Conservation (phyloP, 345 rosid species). For the Rhizophora mangle region DNA sequence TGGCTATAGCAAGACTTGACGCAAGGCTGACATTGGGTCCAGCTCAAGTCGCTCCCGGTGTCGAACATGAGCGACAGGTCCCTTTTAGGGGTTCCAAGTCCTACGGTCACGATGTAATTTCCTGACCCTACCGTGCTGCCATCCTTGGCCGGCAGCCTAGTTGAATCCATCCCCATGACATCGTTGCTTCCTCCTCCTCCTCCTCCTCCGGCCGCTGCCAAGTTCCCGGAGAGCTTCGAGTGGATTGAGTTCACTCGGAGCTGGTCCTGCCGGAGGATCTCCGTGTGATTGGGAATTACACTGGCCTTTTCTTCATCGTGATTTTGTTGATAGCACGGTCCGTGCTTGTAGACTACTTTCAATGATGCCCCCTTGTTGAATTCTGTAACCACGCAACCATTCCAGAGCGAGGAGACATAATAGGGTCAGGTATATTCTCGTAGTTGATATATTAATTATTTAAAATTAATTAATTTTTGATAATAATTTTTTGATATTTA, state of each 20-base stretch:
- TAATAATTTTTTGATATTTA: too few relatives aligned
- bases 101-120: too few relatives aligned
- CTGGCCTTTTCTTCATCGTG: slow-evolving; percentile 8
- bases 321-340: slow-evolving; percentile 49
- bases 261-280: slow-evolving; percentile 58
- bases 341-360: slow-evolving; percentile 59
- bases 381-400: background rate
- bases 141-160: slow-evolving; percentile 52
- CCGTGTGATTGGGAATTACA: slow-evolving; percentile 28
- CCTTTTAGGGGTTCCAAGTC: too few relatives aligned
- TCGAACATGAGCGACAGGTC: too few relatives aligned
- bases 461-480: too few relatives aligned
- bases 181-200: background rate
- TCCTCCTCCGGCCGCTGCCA: background rate
- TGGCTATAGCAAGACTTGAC: too few relatives aligned
- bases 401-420: too few relatives aligned
- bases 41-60: too few relatives aligned
- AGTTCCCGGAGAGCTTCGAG: slow-evolving; percentile 33
- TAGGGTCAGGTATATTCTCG: too few relatives aligned
- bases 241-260: slow-evolving; percentile 61
- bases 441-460: too few relatives aligned
- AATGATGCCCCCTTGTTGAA: slow-evolving; percentile 39
- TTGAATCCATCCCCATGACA: slow-evolving; percentile 25
- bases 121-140: slow-evolving; percentile 35
- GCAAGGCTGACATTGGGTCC: too few relatives aligned